phyloP scores from a whole-genome alignment of 768 basidiomycete genomes.

The Calocybe cyanea region DNA sequence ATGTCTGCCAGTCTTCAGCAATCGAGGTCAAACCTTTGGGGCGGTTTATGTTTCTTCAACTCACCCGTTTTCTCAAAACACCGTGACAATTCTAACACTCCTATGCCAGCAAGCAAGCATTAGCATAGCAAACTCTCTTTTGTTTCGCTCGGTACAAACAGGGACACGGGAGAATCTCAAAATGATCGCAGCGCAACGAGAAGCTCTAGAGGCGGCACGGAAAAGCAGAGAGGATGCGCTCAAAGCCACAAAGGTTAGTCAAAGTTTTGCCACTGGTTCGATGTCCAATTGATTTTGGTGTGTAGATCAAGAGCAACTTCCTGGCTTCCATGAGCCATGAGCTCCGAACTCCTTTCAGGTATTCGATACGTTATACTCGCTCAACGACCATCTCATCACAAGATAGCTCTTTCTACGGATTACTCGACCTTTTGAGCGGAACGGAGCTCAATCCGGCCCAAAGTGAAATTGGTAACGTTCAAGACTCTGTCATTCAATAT shows the following conservation, averaged over 20 bases:
- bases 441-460: conserved; percentile 69
- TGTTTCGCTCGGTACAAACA: conserved; percentile 71
- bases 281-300: not conserved
- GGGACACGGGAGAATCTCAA: conserved; percentile 72
- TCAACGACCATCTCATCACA: not conserved
- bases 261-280: not conserved
- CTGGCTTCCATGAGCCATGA: conserved; percentile 78
- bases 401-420: conserved; percentile 67
- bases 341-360: conserved; percentile 75
- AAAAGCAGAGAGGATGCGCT: conserved; percentile 69
- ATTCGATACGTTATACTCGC: not conserved
- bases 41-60: conserved; percentile 65
- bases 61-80: conserved; percentile 60
- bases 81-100: conserved; percentile 56
- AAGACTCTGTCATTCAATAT: conserved; percentile 75
- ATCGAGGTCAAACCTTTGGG: conserved; percentile 72
- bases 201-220: conserved; percentile 66
- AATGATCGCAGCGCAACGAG: conserved; percentile 71
- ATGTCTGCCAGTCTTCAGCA: conserved; percentile 70
- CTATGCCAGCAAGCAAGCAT: conserved; percentile 75
- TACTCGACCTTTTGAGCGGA: conserved; percentile 69
- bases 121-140: conserved; percentile 69
- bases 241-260: conserved; percentile 63
- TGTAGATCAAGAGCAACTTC: conserved; percentile 77
- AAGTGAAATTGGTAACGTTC: conserved; percentile 69